Evolutionary conservation across 768 basidiomycete species (phyloP).

Genomic region (Suillus hirtellus): DNA sequence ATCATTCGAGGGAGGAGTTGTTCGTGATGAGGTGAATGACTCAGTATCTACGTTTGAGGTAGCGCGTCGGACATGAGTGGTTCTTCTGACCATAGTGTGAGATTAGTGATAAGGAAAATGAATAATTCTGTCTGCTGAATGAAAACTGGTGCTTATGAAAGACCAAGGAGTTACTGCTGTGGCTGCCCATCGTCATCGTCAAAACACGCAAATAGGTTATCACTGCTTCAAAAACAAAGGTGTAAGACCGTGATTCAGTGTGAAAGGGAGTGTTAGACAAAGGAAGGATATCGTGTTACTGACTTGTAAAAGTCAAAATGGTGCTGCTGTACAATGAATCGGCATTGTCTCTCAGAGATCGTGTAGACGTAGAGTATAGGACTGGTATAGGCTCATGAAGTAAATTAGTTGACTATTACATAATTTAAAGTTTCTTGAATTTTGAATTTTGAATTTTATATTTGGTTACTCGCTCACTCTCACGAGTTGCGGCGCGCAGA

Average conservation of each 20-base stretch:
- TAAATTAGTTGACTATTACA: too few species aligned
- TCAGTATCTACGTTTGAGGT: not conserved
- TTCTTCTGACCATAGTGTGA: not conserved
- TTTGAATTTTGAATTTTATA: too few species aligned
- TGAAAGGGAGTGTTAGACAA: conserved; percentile 7
- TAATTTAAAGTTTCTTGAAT: too few species aligned
- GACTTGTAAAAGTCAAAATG: not conserved
- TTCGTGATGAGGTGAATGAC: not conserved
- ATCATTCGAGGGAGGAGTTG: not conserved
- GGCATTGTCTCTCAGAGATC: not conserved
- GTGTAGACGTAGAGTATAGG: not conserved
- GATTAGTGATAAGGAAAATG: not conserved
- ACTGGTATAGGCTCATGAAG: too few species aligned
- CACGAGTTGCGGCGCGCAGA: too few species aligned
- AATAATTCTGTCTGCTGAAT: not conserved
- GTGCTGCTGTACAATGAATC: not conserved
- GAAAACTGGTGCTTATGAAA: not conserved
- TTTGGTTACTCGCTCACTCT: too few species aligned
- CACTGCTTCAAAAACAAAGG: not conserved
- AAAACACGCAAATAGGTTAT: not conserved
- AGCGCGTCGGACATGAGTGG: not conserved
- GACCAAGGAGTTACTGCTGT: not conserved
- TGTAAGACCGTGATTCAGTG: not conserved
- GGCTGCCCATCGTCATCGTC: not conserved
- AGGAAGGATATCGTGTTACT: not conserved